phyloP scores from a whole-genome alignment of 257 asterid species.

The Jasminum sambac region DNA sequence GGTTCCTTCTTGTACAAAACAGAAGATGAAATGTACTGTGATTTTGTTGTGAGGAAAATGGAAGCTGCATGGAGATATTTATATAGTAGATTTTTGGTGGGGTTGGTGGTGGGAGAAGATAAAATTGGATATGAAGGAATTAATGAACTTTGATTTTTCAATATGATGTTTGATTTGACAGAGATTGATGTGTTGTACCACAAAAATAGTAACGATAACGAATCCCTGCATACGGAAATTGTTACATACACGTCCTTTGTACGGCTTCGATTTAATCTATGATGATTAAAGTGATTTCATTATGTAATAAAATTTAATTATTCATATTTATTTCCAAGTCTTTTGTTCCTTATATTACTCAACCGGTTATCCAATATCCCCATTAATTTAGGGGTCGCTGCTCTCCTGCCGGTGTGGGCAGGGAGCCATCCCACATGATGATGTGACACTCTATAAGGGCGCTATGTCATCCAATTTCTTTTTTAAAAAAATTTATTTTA shows the following conservation, averaged over 20 bases:
- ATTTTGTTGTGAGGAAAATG: constrained; percentile 46
- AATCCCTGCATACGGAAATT: constrained; percentile 65
- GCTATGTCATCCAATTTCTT: too few relatives aligned
- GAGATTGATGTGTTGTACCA: constrained; percentile 33
- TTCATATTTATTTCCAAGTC: too few relatives aligned
- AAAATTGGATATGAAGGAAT: constrained; percentile 17
- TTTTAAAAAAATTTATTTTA: too few relatives aligned
- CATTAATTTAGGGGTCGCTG: too few relatives aligned
- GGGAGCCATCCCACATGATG: too few relatives aligned
- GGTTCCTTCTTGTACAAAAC: neutral
- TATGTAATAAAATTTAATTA: constrained; percentile 9
- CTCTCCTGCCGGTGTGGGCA: too few relatives aligned
- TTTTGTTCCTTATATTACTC: too few relatives aligned
- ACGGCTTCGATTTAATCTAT: neutral
- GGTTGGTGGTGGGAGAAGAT: constrained; percentile 8
- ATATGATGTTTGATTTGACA: constrained; percentile 17
- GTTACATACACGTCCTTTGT: constrained; percentile 16
- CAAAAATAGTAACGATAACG: constrained; percentile 44
- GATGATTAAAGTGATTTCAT: constrained; percentile 9
- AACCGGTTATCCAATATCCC: too few relatives aligned
- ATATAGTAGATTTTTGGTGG: constrained; percentile 31
- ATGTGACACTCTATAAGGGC: too few relatives aligned
- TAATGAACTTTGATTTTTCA: neutral
- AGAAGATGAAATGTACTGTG: constrained; percentile 10
- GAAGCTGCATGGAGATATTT: constrained; percentile 32